These are phyloP conservation scores for Cercospora zeina DNA, from an alignment of 2,329 filamentous ascomycete species.

Conservation along the genomic window DNA sequence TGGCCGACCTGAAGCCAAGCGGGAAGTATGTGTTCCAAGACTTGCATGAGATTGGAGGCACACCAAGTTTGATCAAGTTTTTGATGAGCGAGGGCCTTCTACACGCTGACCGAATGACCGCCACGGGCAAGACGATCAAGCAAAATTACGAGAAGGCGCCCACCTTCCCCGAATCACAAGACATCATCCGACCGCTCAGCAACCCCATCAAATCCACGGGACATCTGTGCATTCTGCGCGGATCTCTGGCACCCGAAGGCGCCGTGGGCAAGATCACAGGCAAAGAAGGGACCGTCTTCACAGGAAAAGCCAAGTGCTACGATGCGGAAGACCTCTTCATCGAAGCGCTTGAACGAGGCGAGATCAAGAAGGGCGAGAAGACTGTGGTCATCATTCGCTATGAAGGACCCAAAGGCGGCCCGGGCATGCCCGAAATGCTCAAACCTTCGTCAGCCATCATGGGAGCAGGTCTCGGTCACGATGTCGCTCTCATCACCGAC, in stretches of 20 bases:
- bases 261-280: constrained; percentile 75
- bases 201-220: constrained; percentile 71
- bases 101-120: constrained; percentile 52
- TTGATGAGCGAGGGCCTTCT: constrained; percentile 53
- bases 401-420: constrained; percentile 70
- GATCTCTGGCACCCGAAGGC: constrained; percentile 67
- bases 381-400: constrained; percentile 75
- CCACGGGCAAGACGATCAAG: constrained; percentile 53
- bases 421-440: constrained; percentile 74
- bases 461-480: constrained; percentile 70
- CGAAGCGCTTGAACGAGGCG: constrained; percentile 63
- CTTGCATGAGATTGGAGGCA: constrained; percentile 56
- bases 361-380: constrained; percentile 74
- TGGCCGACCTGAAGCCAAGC: constrained; percentile 55
- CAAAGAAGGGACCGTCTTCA: constrained; percentile 69
- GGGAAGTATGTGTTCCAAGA: constrained; percentile 61
- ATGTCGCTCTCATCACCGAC: constrained; percentile 73
- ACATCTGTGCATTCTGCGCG: constrained; percentile 71
- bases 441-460: constrained; percentile 72
- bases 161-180: constrained; percentile 67
- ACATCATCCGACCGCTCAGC: constrained; percentile 67
- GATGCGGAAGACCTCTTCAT: constrained; percentile 71
- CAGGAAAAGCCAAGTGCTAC: constrained; percentile 69
- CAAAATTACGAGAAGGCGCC: constrained; percentile 56
- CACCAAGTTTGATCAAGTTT: constrained; percentile 53